Conservation (phyloP, 1,139 yeast species). For the Suhomyces anneliseae region DNA sequence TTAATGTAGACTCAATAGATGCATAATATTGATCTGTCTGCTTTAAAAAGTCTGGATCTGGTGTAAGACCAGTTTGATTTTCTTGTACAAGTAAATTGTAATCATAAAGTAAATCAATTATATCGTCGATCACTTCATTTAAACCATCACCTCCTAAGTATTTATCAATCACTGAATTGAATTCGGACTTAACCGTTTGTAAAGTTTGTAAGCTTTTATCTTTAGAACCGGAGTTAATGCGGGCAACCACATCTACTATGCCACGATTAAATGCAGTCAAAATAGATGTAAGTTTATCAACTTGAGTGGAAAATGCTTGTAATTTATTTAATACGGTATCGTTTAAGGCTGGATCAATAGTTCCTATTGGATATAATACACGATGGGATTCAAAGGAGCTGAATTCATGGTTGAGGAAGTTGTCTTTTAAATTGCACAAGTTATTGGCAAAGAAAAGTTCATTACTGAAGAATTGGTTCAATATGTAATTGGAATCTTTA, state of each 20-base stretch:
- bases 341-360: slow-evolving; percentile 4
- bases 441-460: slow-evolving; percentile 19
- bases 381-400: slow-evolving; percentile 9
- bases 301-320: slow-evolving; percentile 3
- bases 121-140: slow-evolving; percentile 14
- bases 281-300: slow-evolving; percentile 8
- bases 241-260: slow-evolving; percentile 6
- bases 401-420: slow-evolving; percentile 15
- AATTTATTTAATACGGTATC: slow-evolving; percentile 5
- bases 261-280: slow-evolving; percentile 13
- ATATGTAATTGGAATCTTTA: slow-evolving; percentile 7
- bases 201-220: slow-evolving; percentile 9
- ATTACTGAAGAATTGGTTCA: slow-evolving; percentile 15
- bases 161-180: slow-evolving; percentile 11
- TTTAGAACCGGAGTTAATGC: neutral
- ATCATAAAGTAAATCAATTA: slow-evolving; percentile 19
- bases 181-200: slow-evolving; percentile 11
- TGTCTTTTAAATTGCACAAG: slow-evolving; percentile 14
- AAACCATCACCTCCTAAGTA: slow-evolving; percentile 16
- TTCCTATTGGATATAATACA: slow-evolving; percentile 8
- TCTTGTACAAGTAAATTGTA: slow-evolving; percentile 16
- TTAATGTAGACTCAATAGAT: slow-evolving; percentile 10
- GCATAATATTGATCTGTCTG: slow-evolving; percentile 6
- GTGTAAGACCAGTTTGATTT: slow-evolving; percentile 6
- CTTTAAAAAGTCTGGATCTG: slow-evolving; percentile 1